Evolutionary conservation across 805 yeast species (phyloP).

Genomic region (Pichia sporocuriosa): DNA sequence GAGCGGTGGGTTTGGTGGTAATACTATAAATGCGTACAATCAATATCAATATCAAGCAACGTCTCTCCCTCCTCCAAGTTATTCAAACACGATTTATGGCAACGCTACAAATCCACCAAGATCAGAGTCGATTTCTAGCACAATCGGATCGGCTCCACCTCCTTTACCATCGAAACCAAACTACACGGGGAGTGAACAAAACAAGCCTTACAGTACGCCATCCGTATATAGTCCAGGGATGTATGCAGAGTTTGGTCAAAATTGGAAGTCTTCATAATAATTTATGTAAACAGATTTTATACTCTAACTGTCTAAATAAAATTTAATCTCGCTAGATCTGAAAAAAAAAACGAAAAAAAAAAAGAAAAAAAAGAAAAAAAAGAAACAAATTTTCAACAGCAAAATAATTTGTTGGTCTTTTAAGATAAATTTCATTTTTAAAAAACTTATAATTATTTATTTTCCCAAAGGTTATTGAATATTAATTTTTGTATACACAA

Average conservation of each 20-base stretch:
- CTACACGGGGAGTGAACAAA: slow-evolving; percentile 16
- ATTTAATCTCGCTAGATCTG: too few relatives aligned
- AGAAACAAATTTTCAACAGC: too few relatives aligned
- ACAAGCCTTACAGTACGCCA: slow-evolving; percentile 42
- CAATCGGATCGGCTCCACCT: slow-evolving; percentile 15
- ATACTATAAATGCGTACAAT: slow-evolving; percentile 4
- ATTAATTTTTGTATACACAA: background rate
- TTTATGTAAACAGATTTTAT: background rate
- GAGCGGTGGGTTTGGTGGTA: slow-evolving; percentile 13
- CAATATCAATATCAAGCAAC: background rate
- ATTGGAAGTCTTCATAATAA: slow-evolving; percentile 9
- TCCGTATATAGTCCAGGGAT: slow-evolving; percentile 44
- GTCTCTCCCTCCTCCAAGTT: slow-evolving; percentile 6
- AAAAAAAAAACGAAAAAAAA: too few relatives aligned
- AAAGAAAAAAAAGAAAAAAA: too few relatives aligned
- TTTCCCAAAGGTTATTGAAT: too few relatives aligned
- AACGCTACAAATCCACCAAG: background rate
- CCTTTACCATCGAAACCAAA: slow-evolving; percentile 26
- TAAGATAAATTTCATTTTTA: too few relatives aligned
- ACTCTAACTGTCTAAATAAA: too few relatives aligned
- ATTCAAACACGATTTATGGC: background rate
- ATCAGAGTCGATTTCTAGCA: slow-evolving; percentile 5
- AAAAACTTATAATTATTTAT: too few relatives aligned
- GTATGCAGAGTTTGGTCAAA: slow-evolving; percentile 32
- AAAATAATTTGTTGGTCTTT: too few relatives aligned